Percentiles rank a stretch among this genome's conserved stretches.
These are phyloP conservation scores for Nevesoporus exiguus DNA, from an alignment of 768 basidiomycete genomes.

Conservation along the genomic window DNA sequence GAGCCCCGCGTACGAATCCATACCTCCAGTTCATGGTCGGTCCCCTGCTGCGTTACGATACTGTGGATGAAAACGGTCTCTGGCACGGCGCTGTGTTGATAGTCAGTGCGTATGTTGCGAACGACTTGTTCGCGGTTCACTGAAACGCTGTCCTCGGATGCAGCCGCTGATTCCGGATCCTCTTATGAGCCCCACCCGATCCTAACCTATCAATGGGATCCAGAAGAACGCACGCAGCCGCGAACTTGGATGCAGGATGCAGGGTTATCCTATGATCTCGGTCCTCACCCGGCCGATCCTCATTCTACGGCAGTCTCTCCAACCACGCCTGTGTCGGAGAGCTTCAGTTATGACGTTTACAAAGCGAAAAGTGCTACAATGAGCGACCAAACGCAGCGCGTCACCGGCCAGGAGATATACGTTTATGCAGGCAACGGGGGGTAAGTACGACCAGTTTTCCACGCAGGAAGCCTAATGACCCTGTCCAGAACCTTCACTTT, in stretches of 20 bases:
- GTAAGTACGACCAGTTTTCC: constrained; percentile 31
- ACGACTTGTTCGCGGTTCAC: background rate
- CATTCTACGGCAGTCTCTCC: constrained; percentile 44
- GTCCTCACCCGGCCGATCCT: constrained; percentile 74
- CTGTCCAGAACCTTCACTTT: constrained; percentile 76
- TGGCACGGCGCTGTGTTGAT: constrained; percentile 90
- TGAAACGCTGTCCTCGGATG: background rate
- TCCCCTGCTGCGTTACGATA: constrained; percentile 87
- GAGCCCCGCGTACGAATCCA: constrained; percentile 69
- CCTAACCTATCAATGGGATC: constrained; percentile 74
- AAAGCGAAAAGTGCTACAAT: constrained; percentile 19
- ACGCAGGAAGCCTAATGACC: background rate
- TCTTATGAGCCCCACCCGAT: constrained; percentile 71
- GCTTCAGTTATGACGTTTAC: constrained; percentile 6
- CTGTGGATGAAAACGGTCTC: constrained; percentile 67
- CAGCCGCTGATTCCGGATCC: constrained; percentile 77
- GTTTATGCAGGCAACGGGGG: constrained; percentile 58
- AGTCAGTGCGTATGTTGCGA: constrained; percentile 63
- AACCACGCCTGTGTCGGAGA: constrained; percentile 7
- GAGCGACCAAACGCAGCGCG: constrained; percentile 39
- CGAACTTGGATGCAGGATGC: constrained; percentile 27
- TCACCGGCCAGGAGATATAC: constrained; percentile 67
- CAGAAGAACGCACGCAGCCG: constrained; percentile 35
- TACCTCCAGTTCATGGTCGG: constrained; percentile 90
- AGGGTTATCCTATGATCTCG: constrained; percentile 47